A percentile compares a stretch with the other conserved stretches of the same genome.
These are phyloP conservation scores for Cercospora citrullina DNA, from an alignment of 2,329 filamentous ascomycete genomes.

Conservation along the genomic window DNA sequence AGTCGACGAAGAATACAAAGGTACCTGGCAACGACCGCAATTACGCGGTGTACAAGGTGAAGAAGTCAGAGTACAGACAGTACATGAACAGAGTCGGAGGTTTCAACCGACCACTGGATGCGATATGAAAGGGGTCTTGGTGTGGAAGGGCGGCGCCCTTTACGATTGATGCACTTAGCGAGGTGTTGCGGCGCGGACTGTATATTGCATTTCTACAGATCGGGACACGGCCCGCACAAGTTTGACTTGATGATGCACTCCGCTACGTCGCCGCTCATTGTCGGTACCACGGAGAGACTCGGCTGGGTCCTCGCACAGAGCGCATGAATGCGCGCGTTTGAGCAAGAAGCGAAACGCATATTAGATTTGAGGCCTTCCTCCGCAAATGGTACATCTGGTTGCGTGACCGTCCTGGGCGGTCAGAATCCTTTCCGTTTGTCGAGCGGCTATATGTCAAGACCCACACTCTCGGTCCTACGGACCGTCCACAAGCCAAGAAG, in stretches of 20 bases:
- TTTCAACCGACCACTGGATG: conserved; percentile 67
- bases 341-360: conserved; percentile 2
- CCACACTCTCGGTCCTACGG: not conserved
- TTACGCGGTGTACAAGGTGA: conserved; percentile 82
- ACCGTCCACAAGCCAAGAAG: conserved; percentile 1
- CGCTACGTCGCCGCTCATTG: not conserved
- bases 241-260: not conserved
- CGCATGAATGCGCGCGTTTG: conserved; percentile 9
- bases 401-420: not conserved
- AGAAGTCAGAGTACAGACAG: conserved; percentile 92
- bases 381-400: not conserved
- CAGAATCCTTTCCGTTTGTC: not conserved
- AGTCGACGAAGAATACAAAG: conserved; percentile 83
- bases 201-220: not conserved
- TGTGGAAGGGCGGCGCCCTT: conserved; percentile 27
- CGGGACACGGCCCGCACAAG: conserved; percentile 5
- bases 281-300: not conserved
- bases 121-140: conserved; percentile 15
- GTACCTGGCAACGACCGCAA: conserved; percentile 79
- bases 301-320: not conserved
- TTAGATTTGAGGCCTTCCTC: not conserved
- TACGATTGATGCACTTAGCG: conserved; percentile 21
- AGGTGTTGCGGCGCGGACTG: conserved; percentile 18
- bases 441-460: not conserved
- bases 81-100: conserved; percentile 89